Conservation (phyloP, 116 monocot genomes). For the Posidonia oceanica region DNA sequence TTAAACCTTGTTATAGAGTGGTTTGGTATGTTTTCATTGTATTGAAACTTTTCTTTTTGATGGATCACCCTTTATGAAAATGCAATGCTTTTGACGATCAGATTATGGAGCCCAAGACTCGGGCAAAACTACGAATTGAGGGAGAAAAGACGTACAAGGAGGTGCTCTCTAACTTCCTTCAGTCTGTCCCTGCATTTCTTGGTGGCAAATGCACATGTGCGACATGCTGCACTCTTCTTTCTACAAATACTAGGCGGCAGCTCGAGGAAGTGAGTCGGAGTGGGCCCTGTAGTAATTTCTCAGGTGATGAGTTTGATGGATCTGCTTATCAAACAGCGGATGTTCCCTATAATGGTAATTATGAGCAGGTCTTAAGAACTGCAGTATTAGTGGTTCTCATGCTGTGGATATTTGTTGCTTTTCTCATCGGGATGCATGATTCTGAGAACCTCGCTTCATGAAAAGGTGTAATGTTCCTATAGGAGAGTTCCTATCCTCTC, state of each 20-base stretch:
- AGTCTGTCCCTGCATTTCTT: slow-evolving; percentile 47
- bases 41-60: neutral
- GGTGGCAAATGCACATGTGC: slow-evolving; percentile 57
- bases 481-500: no score
- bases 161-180: slow-evolving; percentile 31
- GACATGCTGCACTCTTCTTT: slow-evolving; percentile 24
- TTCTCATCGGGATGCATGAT: slow-evolving; percentile 46
- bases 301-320: slow-evolving; percentile 7
- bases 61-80: neutral
- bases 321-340: neutral
- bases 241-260: neutral
- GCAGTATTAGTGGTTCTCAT: slow-evolving; percentile 46
- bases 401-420: slow-evolving; percentile 53
- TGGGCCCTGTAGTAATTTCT: neutral
- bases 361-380: slow-evolving; percentile 42
- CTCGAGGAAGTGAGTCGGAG: slow-evolving; percentile 3
- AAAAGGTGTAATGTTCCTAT: neutral
- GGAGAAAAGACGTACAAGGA: slow-evolving; percentile 35
- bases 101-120: slow-evolving; percentile 49
- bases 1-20: neutral
- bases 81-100: slow-evolving; percentile 8
- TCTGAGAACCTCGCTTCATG: neutral
- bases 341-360: slow-evolving; percentile 3
- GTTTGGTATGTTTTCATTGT: neutral
- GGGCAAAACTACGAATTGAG: slow-evolving; percentile 43